These are phyloP conservation scores for Coemansia sp. DNA, from an alignment of 192 early-diverging fungal species.

Conservation along the genomic window DNA sequence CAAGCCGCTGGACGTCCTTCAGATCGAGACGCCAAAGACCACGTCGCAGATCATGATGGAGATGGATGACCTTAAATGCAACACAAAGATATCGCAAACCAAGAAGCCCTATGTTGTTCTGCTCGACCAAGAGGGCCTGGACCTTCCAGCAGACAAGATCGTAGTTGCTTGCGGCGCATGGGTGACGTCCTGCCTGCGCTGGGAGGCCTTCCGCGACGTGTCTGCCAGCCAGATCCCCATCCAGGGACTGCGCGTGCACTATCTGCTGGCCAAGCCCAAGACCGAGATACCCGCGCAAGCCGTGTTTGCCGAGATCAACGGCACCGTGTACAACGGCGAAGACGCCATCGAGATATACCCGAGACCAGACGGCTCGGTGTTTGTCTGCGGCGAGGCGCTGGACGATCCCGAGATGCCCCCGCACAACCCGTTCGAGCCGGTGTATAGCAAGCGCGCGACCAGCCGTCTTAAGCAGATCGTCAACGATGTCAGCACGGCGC, in stretches of 20 bases:
- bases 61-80: conserved; percentile 2
- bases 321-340: conserved; percentile 51
- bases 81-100: conserved; percentile 3
- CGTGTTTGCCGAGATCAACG: conserved; percentile 54
- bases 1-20: conserved; percentile 6
- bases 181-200: conserved; percentile 43
- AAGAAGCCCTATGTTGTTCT: conserved; percentile 37
- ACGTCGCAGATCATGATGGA: conserved; percentile 9
- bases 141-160: conserved; percentile 47
- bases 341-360: conserved; percentile 53
- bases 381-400: conserved; percentile 52
- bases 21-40: conserved; percentile 1
- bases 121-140: conserved; percentile 30
- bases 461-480: conserved; percentile 50
- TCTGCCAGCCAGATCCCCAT: conserved; percentile 52
- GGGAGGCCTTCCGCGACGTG: conserved; percentile 52
- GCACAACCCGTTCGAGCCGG: conserved; percentile 50
- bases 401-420: conserved; percentile 52
- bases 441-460: conserved; percentile 47
- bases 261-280: conserved; percentile 41
- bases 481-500: conserved; percentile 36
- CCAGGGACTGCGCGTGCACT: conserved; percentile 51
- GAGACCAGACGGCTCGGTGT: conserved; percentile 48
- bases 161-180: conserved; percentile 52
- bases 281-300: conserved; percentile 37